Evolutionary conservation across 73 alveolate species (phyloP).

Genomic region (Uronychia setigera): DNA sequence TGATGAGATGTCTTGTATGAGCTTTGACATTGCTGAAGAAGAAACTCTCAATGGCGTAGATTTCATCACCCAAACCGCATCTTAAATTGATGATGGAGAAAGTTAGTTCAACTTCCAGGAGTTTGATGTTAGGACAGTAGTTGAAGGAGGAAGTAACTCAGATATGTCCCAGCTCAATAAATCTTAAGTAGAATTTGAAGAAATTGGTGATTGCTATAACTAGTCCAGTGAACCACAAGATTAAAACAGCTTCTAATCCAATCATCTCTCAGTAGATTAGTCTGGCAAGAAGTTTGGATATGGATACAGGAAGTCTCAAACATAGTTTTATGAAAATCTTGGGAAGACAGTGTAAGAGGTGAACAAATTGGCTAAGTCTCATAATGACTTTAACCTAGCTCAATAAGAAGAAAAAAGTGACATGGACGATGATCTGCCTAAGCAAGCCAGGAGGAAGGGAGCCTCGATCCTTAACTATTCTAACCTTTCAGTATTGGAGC

Average conservation of each 20-base stretch:
- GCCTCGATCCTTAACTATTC: not conserved
- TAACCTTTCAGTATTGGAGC: not conserved
- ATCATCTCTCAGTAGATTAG: too few relatives aligned
- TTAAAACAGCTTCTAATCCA: too few relatives aligned
- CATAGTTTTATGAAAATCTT: too few relatives aligned
- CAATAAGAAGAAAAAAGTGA: not conserved
- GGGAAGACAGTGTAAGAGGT: too few relatives aligned
- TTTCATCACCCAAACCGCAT: not conserved
- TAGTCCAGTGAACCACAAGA: too few relatives aligned
- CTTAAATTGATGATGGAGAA: not conserved
- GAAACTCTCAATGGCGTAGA: not conserved
- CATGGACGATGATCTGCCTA: not conserved
- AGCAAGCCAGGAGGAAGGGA: constrained; percentile 3
- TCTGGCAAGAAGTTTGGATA: too few relatives aligned
- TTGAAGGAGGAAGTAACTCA: not conserved
- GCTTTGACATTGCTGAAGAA: not conserved
- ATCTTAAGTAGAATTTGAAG: too few relatives aligned
- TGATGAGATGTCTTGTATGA: not conserved
- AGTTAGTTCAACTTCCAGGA: not conserved
- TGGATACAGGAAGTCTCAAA: too few relatives aligned
- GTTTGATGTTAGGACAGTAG: not conserved
- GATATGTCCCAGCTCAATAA: too few relatives aligned
- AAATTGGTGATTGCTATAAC: too few relatives aligned
- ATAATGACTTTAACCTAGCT: not conserved
- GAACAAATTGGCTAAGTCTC: too few relatives aligned